A percentile compares a stretch with the other conserved stretches of the same genome.
Evolutionary conservation across 257 asterid species (phyloP).

Genomic region (Solanum habrochaites): DNA sequence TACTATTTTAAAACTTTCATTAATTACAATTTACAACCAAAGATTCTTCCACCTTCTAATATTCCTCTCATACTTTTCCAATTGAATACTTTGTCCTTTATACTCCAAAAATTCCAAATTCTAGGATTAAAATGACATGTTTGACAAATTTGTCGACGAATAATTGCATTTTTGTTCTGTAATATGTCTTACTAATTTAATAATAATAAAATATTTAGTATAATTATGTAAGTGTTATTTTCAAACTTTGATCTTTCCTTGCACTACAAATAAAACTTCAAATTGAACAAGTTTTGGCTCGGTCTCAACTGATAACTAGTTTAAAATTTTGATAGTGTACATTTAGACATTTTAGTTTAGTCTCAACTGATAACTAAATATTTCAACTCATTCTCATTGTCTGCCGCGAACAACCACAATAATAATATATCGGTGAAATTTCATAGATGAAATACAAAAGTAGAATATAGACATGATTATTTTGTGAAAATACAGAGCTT

Average conservation of each 20-base stretch:
- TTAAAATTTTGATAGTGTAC: too few species aligned
- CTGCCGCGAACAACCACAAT: background rate
- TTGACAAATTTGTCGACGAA: background rate
- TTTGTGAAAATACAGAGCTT: fast-evolving
- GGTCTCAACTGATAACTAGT: too few species aligned
- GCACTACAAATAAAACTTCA: too few species aligned
- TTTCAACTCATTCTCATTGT: background rate
- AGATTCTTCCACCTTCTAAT: background rate
- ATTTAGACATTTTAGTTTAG: too few species aligned
- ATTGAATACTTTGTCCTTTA: background rate
- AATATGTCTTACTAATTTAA: too few species aligned
- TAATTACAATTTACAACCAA: background rate
- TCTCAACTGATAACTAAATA: background rate
- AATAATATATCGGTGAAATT: too few species aligned
- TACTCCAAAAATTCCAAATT: background rate
- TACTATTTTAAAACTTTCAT: background rate
- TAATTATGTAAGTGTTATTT: background rate
- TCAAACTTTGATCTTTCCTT: background rate
- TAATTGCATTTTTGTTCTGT: background rate
- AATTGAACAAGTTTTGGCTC: too few species aligned
- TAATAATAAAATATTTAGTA: too few species aligned
- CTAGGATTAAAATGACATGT: background rate
- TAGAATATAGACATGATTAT: too few species aligned
- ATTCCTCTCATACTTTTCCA: background rate
- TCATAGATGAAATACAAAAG: fast-evolving